Evolutionary conservation across 352 stramenopile species (phyloP), one percentile per base, ranked within the genome.

Genomic region (Pythium insidiosum): DNA sequence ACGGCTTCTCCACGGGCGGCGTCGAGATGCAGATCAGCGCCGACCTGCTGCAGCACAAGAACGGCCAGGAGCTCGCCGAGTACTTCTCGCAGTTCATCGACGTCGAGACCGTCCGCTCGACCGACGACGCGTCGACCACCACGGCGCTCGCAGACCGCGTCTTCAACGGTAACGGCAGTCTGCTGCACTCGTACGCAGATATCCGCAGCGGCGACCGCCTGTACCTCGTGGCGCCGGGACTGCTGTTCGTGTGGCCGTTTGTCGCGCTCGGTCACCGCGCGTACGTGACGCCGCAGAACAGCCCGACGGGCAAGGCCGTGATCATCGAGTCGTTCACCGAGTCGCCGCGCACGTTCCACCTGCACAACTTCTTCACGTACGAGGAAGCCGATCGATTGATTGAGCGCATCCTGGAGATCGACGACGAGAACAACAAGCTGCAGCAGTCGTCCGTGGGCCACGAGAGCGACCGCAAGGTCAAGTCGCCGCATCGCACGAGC

Each of bases 311-410:
- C 36, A 53, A 73, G 42, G 56, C 69, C 3, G 62, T 88, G 38
- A 59, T 89, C 30, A 69, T 92, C 28, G 79, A 89, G 56, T 88
- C 73, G 30, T 57, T 89, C 6, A 84, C 65, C 15, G 79, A 92
- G 40, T 86, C 68, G 15, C 87, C 87, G 12, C 72, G 84, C 18
- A 83, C 87, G 34, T 95, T 95, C 59, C 68, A 73, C 38, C 36
- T 96, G 33, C 66, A 92, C 62, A 82, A 95, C 39, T 96, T 96
- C 41, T 92, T 96, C 50, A 79, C 63, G 34, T 50, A 62, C 20
- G 68, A 77, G 4, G 87, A 96, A 46, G 78, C 83, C 7, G 75
- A 95, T 41, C 63, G 65, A 10, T 58, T 96, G 39, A 84, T 96
- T 30, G 53, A 81, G 26, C 72, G 71, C 50, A 92, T 84, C 30